Conservation (phyloP, 1,284 basidiomycete genomes). For the Boletus mariae region DNA sequence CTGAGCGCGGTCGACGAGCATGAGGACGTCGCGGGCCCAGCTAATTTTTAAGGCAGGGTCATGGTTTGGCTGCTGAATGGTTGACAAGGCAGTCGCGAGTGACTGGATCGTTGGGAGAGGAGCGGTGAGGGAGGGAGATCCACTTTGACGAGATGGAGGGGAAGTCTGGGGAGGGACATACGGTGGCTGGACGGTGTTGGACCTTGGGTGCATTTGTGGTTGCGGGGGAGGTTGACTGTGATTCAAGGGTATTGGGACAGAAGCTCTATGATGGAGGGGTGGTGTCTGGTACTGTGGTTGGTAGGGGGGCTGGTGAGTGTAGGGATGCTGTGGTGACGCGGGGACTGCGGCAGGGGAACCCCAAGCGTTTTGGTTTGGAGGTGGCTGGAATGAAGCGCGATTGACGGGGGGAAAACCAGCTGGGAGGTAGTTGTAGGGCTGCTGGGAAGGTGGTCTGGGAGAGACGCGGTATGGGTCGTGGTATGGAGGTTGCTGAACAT, state of each 20-base stretch:
- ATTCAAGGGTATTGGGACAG: slow-evolving; percentile 13
- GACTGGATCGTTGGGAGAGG: slow-evolving; percentile 59
- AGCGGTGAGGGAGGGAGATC: slow-evolving; percentile 54
- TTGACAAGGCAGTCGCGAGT: slow-evolving; percentile 45
- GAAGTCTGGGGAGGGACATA: slow-evolving; percentile 27
- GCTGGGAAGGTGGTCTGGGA: slow-evolving; percentile 24
- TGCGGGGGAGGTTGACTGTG: slow-evolving; percentile 17
- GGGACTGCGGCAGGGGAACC: slow-evolving; percentile 15
- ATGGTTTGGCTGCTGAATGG: slow-evolving; percentile 47
- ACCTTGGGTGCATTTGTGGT: slow-evolving; percentile 20
- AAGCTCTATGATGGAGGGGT: slow-evolving; percentile 21
- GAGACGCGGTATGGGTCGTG: slow-evolving; percentile 20
- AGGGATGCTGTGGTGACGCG: slow-evolving; percentile 19
- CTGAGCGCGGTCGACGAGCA: slow-evolving; percentile 67
- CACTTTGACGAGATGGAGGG: slow-evolving; percentile 27
- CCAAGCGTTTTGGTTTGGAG: slow-evolving; percentile 13
- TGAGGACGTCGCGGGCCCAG: slow-evolving; percentile 80
- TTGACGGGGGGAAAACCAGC: slow-evolving; percentile 8
- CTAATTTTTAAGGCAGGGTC: slow-evolving; percentile 59
- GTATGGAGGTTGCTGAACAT: slow-evolving; percentile 17
- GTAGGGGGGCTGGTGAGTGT: slow-evolving; percentile 11
- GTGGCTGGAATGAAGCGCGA: slow-evolving; percentile 20
- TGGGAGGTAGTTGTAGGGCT: slow-evolving; percentile 13
- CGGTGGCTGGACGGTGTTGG: slow-evolving; percentile 19
- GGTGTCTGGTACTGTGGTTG: slow-evolving; percentile 23